Percentiles rank a stretch among this genome's conserved stretches.
Evolutionary conservation across 192 early-diverging fungal species (phyloP).

Genomic region (Mortierella hygrophila): DNA sequence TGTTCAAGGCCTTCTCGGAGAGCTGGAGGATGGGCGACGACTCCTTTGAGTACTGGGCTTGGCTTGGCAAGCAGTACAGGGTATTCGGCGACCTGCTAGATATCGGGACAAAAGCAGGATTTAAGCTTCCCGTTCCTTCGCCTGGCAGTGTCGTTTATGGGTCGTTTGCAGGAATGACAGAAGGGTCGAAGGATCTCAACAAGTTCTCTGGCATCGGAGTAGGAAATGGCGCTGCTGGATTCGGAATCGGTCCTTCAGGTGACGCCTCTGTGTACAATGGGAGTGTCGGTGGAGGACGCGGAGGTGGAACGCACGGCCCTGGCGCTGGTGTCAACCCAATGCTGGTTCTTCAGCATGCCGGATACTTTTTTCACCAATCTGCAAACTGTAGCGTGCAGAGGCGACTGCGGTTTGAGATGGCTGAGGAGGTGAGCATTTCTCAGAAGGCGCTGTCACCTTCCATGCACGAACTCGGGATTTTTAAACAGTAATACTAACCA

Average conservation of each 20-base stretch:
- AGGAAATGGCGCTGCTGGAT: slow-evolving; percentile 47
- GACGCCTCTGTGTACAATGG: slow-evolving; percentile 34
- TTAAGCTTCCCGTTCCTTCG: slow-evolving; percentile 75
- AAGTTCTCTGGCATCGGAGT: slow-evolving; percentile 49
- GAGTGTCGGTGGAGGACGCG: slow-evolving; percentile 47
- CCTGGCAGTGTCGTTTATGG: slow-evolving; percentile 58
- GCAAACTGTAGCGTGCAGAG: slow-evolving; percentile 82
- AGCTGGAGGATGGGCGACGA: slow-evolving; percentile 75
- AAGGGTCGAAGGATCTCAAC: slow-evolving; percentile 48
- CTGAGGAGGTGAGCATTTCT: slow-evolving; percentile 46
- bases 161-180: slow-evolving; percentile 46
- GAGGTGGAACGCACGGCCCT: slow-evolving; percentile 46
- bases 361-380: slow-evolving; percentile 85
- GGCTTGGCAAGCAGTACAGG: slow-evolving; percentile 85
- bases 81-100: slow-evolving; percentile 86
- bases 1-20: slow-evolving; percentile 70
- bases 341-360: slow-evolving; percentile 85
- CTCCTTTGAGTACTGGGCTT: slow-evolving; percentile 90
- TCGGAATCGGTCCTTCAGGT: slow-evolving; percentile 42
- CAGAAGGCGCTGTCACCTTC: background rate
- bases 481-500: background rate
- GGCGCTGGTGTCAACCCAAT: slow-evolving; percentile 66
- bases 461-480: background rate
- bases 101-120: slow-evolving; percentile 73
- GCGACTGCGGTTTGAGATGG: slow-evolving; percentile 67